Conservation (phyloP, 371 early-diverging fungal genomes). For the Mortierella sp. region DNA sequence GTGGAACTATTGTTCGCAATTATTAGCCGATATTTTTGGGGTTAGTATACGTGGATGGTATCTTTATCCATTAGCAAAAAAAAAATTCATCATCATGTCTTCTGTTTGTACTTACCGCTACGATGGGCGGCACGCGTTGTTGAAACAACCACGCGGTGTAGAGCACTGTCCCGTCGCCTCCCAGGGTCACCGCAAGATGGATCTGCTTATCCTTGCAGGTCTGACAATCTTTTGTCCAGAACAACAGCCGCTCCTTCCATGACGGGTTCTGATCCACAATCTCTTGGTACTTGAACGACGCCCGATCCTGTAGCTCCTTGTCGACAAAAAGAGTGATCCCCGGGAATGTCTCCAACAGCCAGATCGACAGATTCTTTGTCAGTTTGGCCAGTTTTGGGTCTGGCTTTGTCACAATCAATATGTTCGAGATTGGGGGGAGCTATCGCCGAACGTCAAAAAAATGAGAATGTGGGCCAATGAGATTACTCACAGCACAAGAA, state of each 20-base stretch:
- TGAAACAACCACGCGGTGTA: slow-evolving; percentile 93
- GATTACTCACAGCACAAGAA: not conserved
- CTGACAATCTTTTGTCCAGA: slow-evolving; percentile 71
- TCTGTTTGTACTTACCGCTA: too few relatives aligned
- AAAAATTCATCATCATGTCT: too few relatives aligned
- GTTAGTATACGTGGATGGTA: too few relatives aligned
- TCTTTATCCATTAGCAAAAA: too few relatives aligned
- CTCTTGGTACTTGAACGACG: slow-evolving; percentile 60
- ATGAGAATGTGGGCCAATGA: not conserved
- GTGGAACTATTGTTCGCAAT: slow-evolving; percentile 73
- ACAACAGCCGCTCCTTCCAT: slow-evolving; percentile 57
- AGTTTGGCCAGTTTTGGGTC: slow-evolving; percentile 80
- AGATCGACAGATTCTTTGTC: slow-evolving; percentile 86
- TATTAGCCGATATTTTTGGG: too few relatives aligned
- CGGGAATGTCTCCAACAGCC: slow-evolving; percentile 69
- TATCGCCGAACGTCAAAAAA: not conserved
- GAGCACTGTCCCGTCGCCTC: slow-evolving; percentile 91
- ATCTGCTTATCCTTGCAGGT: slow-evolving; percentile 49
- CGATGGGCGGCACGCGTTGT: slow-evolving; percentile 84
- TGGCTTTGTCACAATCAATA: slow-evolving; percentile 91
- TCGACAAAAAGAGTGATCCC: slow-evolving; percentile 63
- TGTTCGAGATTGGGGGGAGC: slow-evolving; percentile 49
- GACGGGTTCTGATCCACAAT: slow-evolving; percentile 52
- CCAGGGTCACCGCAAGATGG: slow-evolving; percentile 67
- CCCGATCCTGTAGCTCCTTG: slow-evolving; percentile 56